Conservation (phyloP, 164 flowering plant species). For the Litsea cubeba region DNA sequence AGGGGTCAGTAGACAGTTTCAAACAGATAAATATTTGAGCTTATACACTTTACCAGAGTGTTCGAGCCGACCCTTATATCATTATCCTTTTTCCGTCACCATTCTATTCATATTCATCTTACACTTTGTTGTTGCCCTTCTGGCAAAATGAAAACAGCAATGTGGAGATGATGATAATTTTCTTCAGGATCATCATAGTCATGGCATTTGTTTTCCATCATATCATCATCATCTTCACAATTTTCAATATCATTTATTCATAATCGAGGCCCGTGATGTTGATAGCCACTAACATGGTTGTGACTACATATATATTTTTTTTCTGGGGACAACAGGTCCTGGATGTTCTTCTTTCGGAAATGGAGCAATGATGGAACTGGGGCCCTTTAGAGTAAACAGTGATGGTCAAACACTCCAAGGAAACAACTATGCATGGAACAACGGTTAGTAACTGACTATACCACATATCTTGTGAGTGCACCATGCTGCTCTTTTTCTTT, state of each 20-base stretch:
- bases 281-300: no score
- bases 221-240: not conserved
- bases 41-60: no score
- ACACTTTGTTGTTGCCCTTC: not conserved
- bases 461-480: no score
- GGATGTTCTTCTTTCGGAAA: conserved; percentile 41
- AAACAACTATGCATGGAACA: conserved; percentile 29
- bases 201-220: not conserved
- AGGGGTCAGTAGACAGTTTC: no score
- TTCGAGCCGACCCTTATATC: not conserved
- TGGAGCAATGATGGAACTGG: conserved; percentile 18
- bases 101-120: no score
- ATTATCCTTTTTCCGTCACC: not conserved
- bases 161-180: not conserved
- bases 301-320: no score
- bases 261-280: no score
- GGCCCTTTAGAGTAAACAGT: conserved; percentile 32
- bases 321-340: conserved; percentile 25
- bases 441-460: conserved; percentile 11
- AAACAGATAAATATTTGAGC: no score
- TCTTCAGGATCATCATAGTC: not conserved
- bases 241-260: not conserved
- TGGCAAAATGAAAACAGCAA: not conserved
- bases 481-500: no score
- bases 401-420: conserved; percentile 24